Percentiles rank a stretch among this genome's conserved stretches.
Conservation (phyloP, 2,329 filamentous ascomycete species). For the Colletotrichum tanaceti region DNA sequence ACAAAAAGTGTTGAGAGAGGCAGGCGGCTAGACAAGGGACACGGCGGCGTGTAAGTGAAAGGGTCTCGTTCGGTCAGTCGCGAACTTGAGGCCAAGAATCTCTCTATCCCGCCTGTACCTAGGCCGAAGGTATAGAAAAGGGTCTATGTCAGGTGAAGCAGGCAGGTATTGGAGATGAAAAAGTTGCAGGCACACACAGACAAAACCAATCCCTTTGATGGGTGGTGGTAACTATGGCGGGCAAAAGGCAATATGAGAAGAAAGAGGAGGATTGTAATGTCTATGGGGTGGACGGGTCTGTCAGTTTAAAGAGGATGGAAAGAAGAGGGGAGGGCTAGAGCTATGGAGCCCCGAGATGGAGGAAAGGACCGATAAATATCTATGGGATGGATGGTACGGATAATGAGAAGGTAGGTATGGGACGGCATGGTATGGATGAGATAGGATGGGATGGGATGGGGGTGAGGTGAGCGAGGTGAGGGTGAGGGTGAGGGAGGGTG, state of each 20-base stretch:
- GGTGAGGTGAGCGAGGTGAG: constrained; percentile 24
- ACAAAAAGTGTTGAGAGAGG: constrained; percentile 38
- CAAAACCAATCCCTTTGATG: constrained; percentile 3
- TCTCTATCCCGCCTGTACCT: neutral
- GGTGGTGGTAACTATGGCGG: neutral
- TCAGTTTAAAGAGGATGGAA: constrained; percentile 31
- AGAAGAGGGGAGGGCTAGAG: constrained; percentile 33
- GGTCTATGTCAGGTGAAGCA: neutral
- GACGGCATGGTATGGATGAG: constrained; percentile 16
- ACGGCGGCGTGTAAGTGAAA: constrained; percentile 33
- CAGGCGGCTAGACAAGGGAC: constrained; percentile 27
- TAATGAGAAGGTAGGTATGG: constrained; percentile 20
- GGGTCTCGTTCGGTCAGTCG: constrained; percentile 8
- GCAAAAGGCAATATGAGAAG: neutral
- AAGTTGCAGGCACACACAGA: neutral
- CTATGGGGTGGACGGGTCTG: constrained; percentile 24
- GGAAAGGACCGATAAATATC: constrained; percentile 40
- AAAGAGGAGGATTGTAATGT: constrained; percentile 19
- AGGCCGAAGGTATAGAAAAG: neutral
- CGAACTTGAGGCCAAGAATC: neutral
- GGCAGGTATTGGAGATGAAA: neutral
- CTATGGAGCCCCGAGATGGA: constrained; percentile 35
- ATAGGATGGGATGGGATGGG: constrained; percentile 20
- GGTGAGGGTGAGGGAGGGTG: constrained; percentile 1
- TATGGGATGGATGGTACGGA: constrained; percentile 12